Evolutionary conservation across 345 rosid species (phyloP).

Genomic region (Fremontodendron californicum): DNA sequence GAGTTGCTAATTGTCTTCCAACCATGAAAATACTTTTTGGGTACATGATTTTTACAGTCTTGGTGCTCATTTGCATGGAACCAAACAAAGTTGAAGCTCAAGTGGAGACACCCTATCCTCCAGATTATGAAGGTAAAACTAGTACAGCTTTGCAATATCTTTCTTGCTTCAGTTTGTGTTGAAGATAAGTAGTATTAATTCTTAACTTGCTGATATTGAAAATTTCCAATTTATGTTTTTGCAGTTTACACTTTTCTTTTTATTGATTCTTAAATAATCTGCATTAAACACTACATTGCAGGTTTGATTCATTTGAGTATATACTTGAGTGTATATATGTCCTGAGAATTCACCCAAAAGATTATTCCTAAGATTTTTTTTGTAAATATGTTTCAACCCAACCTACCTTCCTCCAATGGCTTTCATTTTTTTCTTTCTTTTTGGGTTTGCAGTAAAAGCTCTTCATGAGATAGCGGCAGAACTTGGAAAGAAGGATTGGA

Average conservation of each 20-base stretch:
- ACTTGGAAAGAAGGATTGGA: slow-evolving; percentile 12
- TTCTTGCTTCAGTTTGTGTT: neutral
- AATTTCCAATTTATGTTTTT: neutral
- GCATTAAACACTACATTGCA: neutral
- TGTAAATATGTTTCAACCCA: neutral
- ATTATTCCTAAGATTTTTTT: neutral
- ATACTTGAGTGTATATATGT: neutral
- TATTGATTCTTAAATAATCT: neutral
- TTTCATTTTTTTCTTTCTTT: neutral
- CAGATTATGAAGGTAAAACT: slow-evolving; percentile 1
- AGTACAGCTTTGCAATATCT: neutral
- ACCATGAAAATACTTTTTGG: neutral
- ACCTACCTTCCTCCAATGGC: neutral
- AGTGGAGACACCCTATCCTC: slow-evolving; percentile 5
- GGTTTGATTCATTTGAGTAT: neutral
- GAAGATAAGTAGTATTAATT: too few relatives aligned
- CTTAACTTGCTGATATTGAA: too few relatives aligned
- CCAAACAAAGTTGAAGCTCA: slow-evolving; percentile 5
- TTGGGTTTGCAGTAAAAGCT: slow-evolving; percentile 11
- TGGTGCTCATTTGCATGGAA: neutral
- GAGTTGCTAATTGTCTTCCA: neutral
- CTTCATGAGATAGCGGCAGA: slow-evolving; percentile 11
- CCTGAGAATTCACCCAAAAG: neutral
- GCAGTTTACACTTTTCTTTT: neutral
- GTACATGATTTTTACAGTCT: neutral